Evolutionary conservation across 768 basidiomycete genomes (phyloP).

Genomic region (Lactarius hengduanensis): DNA sequence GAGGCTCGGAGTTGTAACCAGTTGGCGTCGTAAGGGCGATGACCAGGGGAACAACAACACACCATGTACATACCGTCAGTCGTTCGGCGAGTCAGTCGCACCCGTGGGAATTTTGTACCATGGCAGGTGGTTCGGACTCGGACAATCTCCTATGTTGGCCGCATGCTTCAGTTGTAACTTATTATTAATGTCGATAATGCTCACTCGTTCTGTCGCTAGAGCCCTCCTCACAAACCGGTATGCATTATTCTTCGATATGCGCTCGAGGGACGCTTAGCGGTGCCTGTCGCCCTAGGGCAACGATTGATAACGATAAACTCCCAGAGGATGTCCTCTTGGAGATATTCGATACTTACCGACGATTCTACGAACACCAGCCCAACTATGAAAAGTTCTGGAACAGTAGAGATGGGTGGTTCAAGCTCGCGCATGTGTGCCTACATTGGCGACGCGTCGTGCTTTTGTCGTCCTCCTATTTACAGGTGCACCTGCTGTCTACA

Average conservation of each 20-base stretch:
- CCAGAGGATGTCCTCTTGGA: conserved; percentile 6
- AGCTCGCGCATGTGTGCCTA: conserved; percentile 11
- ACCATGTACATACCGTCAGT: too few relatives aligned
- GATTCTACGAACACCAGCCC: background rate
- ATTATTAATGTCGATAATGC: too few relatives aligned
- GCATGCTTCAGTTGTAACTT: too few relatives aligned
- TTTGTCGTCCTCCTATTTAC: conserved; percentile 2
- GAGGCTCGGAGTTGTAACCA: too few relatives aligned
- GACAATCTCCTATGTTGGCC: too few relatives aligned
- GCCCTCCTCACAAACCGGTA: background rate
- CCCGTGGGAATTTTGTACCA: too few relatives aligned
- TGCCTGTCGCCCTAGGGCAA: background rate
- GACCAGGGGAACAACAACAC: too few relatives aligned
- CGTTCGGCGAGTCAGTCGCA: too few relatives aligned
- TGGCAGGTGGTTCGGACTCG: too few relatives aligned
- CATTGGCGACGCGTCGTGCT: conserved; percentile 10
- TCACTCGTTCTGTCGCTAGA: background rate
- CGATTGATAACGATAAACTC: background rate
- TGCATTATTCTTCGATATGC: background rate
- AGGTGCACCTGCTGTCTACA: background rate
- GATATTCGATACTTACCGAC: conserved; percentile 9
- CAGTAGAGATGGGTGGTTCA: background rate
- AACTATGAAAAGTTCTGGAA: background rate
- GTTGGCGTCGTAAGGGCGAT: too few relatives aligned
- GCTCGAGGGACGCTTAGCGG: background rate